Percentiles rank a stretch among this genome's conserved stretches.
These are phyloP conservation scores for Gossypium sturtianum DNA, from an alignment of 345 rosid species.

Conservation along the genomic window DNA sequence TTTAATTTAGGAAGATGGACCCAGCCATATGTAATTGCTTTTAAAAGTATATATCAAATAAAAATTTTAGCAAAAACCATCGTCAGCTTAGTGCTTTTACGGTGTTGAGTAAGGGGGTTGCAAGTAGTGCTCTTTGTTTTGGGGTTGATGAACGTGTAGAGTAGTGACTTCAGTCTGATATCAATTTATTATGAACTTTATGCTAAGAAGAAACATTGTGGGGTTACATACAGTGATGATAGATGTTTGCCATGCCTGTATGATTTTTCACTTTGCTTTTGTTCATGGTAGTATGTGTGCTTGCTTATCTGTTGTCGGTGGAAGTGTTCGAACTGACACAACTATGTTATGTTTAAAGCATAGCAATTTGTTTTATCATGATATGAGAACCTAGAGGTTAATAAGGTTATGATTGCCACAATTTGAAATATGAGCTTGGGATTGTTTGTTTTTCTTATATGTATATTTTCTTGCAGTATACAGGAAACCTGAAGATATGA, in stretches of 20 bases:
- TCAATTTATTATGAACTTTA: not conserved
- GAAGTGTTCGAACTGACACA: not conserved
- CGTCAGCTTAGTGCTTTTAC: not conserved
- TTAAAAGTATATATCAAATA: not conserved
- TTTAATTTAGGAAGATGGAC: not conserved
- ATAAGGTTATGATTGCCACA: not conserved
- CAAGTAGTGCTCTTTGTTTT: not conserved
- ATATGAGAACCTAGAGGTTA: not conserved
- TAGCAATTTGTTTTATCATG: not conserved
- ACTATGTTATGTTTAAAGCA: not conserved
- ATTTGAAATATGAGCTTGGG: not conserved
- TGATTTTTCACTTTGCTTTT: not conserved
- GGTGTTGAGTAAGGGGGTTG: not conserved
- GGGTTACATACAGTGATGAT: not conserved
- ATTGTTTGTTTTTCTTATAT: slow-evolving; percentile 2
- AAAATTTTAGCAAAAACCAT: not conserved
- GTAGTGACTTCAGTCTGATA: not conserved
- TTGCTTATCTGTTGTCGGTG: not conserved
- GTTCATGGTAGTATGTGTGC: not conserved
- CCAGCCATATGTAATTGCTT: not conserved
- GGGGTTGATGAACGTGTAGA: not conserved
- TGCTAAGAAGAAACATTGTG: not conserved
- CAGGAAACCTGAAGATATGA: slow-evolving; percentile 97
- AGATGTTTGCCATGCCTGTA: not conserved
- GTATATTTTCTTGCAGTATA: slow-evolving; percentile 48